phyloP scores from a whole-genome alignment of 1,139 yeast genomes.

The Chernovozyma aurita region DNA sequence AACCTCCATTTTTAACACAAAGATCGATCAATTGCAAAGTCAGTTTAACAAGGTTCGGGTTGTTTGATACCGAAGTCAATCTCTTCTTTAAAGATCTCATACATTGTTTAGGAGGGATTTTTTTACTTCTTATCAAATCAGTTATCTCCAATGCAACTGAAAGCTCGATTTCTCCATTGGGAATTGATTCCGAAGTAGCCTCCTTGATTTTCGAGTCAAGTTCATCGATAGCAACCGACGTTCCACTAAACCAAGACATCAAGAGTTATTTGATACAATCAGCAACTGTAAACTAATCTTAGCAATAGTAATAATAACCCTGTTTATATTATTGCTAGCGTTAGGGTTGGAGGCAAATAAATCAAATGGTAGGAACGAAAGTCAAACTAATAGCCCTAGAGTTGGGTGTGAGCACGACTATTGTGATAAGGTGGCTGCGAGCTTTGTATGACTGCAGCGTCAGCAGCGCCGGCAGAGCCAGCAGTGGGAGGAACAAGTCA shows the following conservation, averaged over 20 bases:
- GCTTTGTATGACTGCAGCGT: too few species aligned
- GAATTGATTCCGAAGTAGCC: constrained; percentile 87
- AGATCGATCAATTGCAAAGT: constrained; percentile 76
- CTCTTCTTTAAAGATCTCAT: constrained; percentile 81
- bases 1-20: constrained; percentile 91
- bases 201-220: constrained; percentile 64
- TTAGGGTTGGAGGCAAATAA: too few species aligned
- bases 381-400: too few species aligned
- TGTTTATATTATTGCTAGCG: too few species aligned
- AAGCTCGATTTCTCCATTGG: constrained; percentile 86
- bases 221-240: constrained; percentile 39
- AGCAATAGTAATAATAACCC: too few species aligned
- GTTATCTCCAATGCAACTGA: constrained; percentile 81
- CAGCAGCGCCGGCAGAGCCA: too few species aligned
- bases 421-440: too few species aligned
- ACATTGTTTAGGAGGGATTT: constrained; percentile 77
- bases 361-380: too few species aligned
- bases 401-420: too few species aligned
- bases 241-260: constrained; percentile 64
- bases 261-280: too few species aligned
- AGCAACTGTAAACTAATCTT: too few species aligned
- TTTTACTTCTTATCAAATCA: constrained; percentile 80
- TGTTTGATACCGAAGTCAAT: constrained; percentile 51
- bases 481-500: too few species aligned
- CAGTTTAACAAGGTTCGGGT: constrained; percentile 75